A percentile compares a stretch with the other conserved stretches of the same genome.
phyloP scores from a whole-genome alignment of 768 basidiomycete genomes.

The Candolleomyces eurysporus region DNA sequence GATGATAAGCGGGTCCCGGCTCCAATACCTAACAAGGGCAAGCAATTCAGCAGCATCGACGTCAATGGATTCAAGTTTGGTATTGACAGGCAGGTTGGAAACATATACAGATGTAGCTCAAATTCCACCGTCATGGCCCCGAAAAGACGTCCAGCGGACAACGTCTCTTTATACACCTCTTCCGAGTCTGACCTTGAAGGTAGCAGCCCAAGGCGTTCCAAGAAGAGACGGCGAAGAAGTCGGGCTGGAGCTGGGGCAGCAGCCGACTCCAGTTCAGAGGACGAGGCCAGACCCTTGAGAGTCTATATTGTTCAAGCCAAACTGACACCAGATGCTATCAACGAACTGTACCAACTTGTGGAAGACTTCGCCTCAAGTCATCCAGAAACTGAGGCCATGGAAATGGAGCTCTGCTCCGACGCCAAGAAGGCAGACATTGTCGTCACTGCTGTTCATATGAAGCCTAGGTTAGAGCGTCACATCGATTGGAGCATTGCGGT shows the following conservation, averaged over 20 bases:
- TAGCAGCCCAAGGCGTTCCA: not conserved
- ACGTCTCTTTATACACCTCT: not conserved
- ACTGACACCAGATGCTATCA: conserved; percentile 28
- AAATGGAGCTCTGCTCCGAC: conserved; percentile 35
- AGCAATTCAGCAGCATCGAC: not conserved
- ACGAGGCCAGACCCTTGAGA: conserved; percentile 14
- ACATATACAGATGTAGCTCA: not conserved
- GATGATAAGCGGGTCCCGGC: not conserved
- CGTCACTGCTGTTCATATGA: conserved; percentile 65
- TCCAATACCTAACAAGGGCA: not conserved
- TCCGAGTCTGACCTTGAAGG: not conserved
- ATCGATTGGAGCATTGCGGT: conserved; percentile 65
- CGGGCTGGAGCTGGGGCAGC: conserved; percentile 1
- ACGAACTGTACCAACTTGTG: conserved; percentile 36
- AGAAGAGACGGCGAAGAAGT: not conserved
- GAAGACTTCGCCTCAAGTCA: conserved; percentile 16
- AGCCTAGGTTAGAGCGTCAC: conserved; percentile 68
- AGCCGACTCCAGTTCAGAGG: conserved; percentile 7
- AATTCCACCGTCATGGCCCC: not conserved
- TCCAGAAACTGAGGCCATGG: conserved; percentile 7
- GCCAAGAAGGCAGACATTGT: conserved; percentile 58
- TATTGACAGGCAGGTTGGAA: not conserved
- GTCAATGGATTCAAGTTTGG: not conserved
- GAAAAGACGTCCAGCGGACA: not conserved
- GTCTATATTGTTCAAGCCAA: conserved; percentile 40